A percentile compares a stretch with the other conserved stretches of the same genome.
Evolutionary conservation across 768 basidiomycete species (phyloP).

Genomic region (Lactarius sp.): DNA sequence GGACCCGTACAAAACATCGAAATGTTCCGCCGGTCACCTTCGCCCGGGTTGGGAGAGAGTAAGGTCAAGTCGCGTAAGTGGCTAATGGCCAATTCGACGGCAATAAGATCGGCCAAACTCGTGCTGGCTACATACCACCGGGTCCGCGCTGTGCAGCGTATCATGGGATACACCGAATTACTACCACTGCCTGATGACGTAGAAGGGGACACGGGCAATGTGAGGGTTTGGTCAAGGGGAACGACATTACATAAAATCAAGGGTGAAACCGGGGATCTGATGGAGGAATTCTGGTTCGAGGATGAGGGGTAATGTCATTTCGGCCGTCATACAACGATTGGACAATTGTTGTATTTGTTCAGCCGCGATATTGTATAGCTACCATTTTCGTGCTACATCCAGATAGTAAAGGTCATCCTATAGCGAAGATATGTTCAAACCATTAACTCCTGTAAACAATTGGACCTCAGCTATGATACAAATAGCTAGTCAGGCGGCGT

Average conservation of each 20-base stretch:
- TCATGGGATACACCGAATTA: conserved; percentile 57
- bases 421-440: background rate
- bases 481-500: too few relatives aligned
- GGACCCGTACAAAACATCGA: conserved; percentile 44
- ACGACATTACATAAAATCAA: conserved; percentile 23
- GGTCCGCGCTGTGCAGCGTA: conserved; percentile 56
- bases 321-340: background rate
- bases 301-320: background rate
- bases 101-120: conserved; percentile 47
- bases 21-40: conserved; percentile 15
- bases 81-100: conserved; percentile 14
- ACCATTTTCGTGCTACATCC: background rate
- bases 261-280: conserved; percentile 26
- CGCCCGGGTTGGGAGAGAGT: conserved; percentile 13
- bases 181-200: conserved; percentile 43
- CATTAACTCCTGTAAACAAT: too few relatives aligned
- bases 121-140: conserved; percentile 55
- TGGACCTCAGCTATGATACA: too few relatives aligned
- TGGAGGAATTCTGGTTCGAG: conserved; percentile 22
- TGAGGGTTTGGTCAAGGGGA: conserved; percentile 34
- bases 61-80: conserved; percentile 6
- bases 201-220: conserved; percentile 27
- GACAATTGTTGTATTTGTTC: background rate
- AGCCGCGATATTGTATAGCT: background rate
- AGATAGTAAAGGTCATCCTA: background rate